Evolutionary conservation across 306 rosid species (phyloP), one percentile per base, ranked within the genome.

Genomic region (Pachyrhizus erosus): DNA sequence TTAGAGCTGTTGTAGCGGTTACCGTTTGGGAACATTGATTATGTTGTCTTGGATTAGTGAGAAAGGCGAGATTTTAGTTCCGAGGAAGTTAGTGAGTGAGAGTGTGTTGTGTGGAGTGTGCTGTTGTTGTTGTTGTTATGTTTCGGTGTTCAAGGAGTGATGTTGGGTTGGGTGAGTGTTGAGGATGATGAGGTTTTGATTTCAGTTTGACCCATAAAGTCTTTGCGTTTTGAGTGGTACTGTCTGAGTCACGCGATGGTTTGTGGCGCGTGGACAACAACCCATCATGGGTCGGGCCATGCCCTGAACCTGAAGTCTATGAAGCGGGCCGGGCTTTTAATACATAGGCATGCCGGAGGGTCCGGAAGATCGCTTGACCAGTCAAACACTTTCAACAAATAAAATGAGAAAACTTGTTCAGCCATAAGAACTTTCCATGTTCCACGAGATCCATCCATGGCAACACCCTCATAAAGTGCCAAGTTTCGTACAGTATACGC

Each of bases 131-230:
- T 40, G 55, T 61, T 42, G 46, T 81, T 62, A 55, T 68, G 75
- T 40, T 40, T 70, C 51, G 74, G 70, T 61, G 62, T 64, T 77
- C 55, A 24, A 27, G 33, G 75, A 42, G 52, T 9, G 86, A 1
- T 60, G 70, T 15, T 52, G 68, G 60, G 29, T 54, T 64, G 65
- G 77, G 66, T 9, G 21, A 80, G 51, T 29, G 51, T 68, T 20
- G 76, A 71, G 82, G 87, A 76, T 58, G 87, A 82, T 84, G 54
- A 67, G 73, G 88, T 57, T 40, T 87, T 85, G 87, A 88, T 81
- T 87, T 83, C 73, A 85, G 61, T 82, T 82, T 74, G 85, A 90
- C 88, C 73, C 39, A 78, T 75, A 85, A 52, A 69, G 71, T 64
- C 78, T 76, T 51, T 74, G 79, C 68, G 58, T 78, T 52, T 7